Conservation (phyloP, 2,329 filamentous ascomycete genomes). For the Aspergillus japonicus region DNA sequence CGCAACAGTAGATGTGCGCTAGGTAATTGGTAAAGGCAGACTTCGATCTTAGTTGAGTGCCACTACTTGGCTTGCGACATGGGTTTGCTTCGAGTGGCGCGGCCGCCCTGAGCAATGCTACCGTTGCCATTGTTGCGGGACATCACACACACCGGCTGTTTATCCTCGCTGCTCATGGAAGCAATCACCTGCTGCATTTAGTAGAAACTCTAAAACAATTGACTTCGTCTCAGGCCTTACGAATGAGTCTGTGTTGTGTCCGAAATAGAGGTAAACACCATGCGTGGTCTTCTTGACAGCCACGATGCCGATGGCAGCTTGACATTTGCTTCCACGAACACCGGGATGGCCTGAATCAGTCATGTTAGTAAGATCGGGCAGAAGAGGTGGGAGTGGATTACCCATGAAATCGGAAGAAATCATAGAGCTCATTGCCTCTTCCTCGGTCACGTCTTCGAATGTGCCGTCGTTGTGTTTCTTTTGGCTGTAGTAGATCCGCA, state of each 20-base stretch:
- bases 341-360: slow-evolving; percentile 67
- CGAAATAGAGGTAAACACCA: slow-evolving; percentile 85
- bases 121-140: slow-evolving; percentile 65
- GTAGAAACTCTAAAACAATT: neutral
- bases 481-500: slow-evolving; percentile 73
- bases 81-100: slow-evolving; percentile 27
- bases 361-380: slow-evolving; percentile 1
- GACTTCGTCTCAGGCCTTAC: slow-evolving; percentile 36
- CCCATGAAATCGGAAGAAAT: slow-evolving; percentile 89
- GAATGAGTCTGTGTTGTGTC: slow-evolving; percentile 89
- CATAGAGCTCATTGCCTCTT: slow-evolving; percentile 74
- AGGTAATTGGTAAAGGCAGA: neutral
- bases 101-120: slow-evolving; percentile 50
- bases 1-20: neutral
- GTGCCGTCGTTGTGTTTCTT: slow-evolving; percentile 59
- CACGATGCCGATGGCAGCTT: slow-evolving; percentile 88
- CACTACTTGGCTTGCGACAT: neutral
- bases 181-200: slow-evolving; percentile 63
- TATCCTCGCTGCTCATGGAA: slow-evolving; percentile 80
- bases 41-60: neutral
- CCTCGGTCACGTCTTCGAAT: slow-evolving; percentile 68
- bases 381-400: slow-evolving; percentile 27
- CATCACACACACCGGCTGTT: slow-evolving; percentile 78
- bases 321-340: slow-evolving; percentile 73
- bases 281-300: slow-evolving; percentile 77